A percentile compares a stretch with the other conserved stretches of the same genome.
Evolutionary conservation across 202 grass and related monocot genomes (phyloP).

Genomic region (Miscanthus sacchariflorus): DNA sequence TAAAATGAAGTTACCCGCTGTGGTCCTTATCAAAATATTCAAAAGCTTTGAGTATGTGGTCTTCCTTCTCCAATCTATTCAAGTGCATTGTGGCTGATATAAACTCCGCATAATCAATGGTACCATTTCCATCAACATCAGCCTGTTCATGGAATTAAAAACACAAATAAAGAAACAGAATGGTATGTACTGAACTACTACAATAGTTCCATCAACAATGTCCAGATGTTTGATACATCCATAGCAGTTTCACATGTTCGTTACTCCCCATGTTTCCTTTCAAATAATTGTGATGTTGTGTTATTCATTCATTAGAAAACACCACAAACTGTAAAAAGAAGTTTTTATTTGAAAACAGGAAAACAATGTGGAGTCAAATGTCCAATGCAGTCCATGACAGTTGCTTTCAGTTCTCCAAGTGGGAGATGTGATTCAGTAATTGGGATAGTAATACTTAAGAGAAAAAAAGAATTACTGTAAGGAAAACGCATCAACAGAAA

Average conservation of each 20-base stretch:
- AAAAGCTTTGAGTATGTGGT: conserved; percentile 96
- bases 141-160: conserved; percentile 64
- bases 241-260: conserved; percentile 16
- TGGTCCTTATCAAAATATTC: conserved; percentile 98
- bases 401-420: conserved; percentile 27
- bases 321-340: conserved; percentile 19
- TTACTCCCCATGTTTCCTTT: conserved; percentile 14
- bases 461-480: not conserved
- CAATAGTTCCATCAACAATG: conserved; percentile 22
- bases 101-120: conserved; percentile 93
- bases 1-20: conserved; percentile 75
- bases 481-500: conserved; percentile 18
- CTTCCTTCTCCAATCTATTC: conserved; percentile 98
- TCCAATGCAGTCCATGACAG: not conserved
- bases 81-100: conserved; percentile 99
- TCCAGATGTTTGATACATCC: not conserved
- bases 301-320: conserved; percentile 19
- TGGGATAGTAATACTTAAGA: not conserved
- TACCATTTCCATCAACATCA: conserved; percentile 99
- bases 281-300: conserved; percentile 12
- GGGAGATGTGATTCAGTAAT: conserved; percentile 12
- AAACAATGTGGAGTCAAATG: not conserved
- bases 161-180: conserved; percentile 32
- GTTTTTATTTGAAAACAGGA: not conserved
- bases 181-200: not conserved